These are phyloP conservation scores for Penicillium sp. DNA, from an alignment of 2,329 filamentous ascomycete species.

Conservation along the genomic window DNA sequence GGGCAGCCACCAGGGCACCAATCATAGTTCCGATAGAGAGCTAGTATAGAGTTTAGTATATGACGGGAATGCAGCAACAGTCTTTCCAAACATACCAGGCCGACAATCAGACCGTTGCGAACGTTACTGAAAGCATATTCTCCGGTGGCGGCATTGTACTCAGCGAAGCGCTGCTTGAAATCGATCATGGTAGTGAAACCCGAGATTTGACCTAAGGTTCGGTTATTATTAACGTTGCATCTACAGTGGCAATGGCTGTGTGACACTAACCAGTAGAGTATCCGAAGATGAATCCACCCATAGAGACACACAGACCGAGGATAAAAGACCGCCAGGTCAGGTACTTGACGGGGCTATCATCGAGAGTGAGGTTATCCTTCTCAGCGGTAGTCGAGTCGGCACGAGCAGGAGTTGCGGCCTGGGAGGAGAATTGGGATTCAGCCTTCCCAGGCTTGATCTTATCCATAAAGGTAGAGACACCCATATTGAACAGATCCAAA, in stretches of 20 bases:
- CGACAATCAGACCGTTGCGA: constrained; percentile 46
- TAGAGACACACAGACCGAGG: constrained; percentile 46
- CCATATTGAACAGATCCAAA: constrained; percentile 23
- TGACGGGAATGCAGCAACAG: background rate
- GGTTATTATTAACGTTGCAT: constrained; percentile 3
- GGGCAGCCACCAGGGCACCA: constrained; percentile 43
- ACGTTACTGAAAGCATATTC: constrained; percentile 44
- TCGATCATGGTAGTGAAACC: constrained; percentile 48
- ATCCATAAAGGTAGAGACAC: constrained; percentile 28
- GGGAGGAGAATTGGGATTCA: constrained; percentile 32
- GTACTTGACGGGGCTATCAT: constrained; percentile 44
- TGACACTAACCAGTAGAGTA: constrained; percentile 40
- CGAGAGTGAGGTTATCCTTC: constrained; percentile 33
- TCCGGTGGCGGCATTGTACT: constrained; percentile 28
- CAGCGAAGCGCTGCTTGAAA: constrained; percentile 43
- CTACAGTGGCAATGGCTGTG: background rate
- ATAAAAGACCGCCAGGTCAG: constrained; percentile 44
- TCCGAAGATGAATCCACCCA: constrained; percentile 50
- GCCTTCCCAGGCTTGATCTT: constrained; percentile 29
- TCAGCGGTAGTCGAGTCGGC: constrained; percentile 30
- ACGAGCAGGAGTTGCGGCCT: constrained; percentile 33
- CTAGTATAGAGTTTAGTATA: constrained; percentile 24
- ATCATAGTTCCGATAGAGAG: constrained; percentile 47
- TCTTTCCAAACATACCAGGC: constrained; percentile 34
- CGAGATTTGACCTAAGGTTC: constrained; percentile 40